Conservation (phyloP, 2,329 filamentous ascomycete species). For the Fusarium sp. region DNA sequence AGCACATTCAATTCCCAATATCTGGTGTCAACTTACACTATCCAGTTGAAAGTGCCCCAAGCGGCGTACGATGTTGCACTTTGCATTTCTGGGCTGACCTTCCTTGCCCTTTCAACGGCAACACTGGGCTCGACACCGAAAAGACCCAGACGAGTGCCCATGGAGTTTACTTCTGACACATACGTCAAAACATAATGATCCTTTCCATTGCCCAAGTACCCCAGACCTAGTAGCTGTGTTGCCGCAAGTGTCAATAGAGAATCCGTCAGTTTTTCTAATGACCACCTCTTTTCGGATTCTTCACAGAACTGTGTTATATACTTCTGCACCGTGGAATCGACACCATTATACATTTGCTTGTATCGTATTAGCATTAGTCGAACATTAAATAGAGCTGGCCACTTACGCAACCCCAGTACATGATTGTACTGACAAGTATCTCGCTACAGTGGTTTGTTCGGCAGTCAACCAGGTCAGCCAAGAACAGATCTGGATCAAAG, state of each 20-base stretch:
- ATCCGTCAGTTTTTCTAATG: constrained; percentile 16
- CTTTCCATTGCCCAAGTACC: constrained; percentile 51
- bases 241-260: constrained; percentile 48
- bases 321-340: not conserved
- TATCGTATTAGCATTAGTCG: not conserved
- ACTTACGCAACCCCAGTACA: constrained; percentile 36
- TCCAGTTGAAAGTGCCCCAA: constrained; percentile 55
- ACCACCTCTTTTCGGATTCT: constrained; percentile 25
- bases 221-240: constrained; percentile 51
- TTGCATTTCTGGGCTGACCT: constrained; percentile 9
- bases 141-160: constrained; percentile 49
- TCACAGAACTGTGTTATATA: constrained; percentile 13
- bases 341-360: constrained; percentile 29
- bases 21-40: constrained; percentile 47
- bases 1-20: not conserved
- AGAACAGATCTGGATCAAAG: constrained; percentile 53
- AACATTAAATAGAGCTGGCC: not conserved
- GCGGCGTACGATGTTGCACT: constrained; percentile 41
- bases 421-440: constrained; percentile 13
- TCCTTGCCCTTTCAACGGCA: constrained; percentile 14
- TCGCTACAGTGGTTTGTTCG: constrained; percentile 7
- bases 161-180: constrained; percentile 45
- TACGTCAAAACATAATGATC: constrained; percentile 51
- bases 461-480: constrained; percentile 50
- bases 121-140: constrained; percentile 39